A percentile compares a stretch with the other conserved stretches of the same genome.
Evolutionary conservation across 768 basidiomycete species (phyloP).

Genomic region (Mycena polygramma): DNA sequence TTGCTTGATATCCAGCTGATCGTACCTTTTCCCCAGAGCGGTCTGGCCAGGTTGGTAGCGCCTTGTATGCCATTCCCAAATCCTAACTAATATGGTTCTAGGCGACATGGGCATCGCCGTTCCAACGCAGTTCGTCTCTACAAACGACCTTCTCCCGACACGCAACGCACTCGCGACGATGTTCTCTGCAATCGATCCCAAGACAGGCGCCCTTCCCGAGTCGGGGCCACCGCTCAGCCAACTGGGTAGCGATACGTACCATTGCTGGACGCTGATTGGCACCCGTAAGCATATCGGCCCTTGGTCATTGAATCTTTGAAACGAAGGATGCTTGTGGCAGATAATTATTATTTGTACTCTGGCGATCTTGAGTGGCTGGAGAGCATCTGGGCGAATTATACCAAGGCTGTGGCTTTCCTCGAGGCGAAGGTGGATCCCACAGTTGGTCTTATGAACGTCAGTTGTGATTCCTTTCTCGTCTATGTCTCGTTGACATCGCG

Average conservation of each 20-base stretch:
- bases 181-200: conserved; percentile 66
- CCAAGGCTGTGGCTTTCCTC: conserved; percentile 67
- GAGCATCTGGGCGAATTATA: conserved; percentile 67
- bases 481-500: too few relatives aligned
- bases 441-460: conserved; percentile 62
- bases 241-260: conserved; percentile 67
- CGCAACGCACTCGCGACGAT: conserved; percentile 70
- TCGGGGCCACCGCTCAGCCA: conserved; percentile 63
- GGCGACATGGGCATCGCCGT: conserved; percentile 77
- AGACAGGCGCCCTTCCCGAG: conserved; percentile 68
- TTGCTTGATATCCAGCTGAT: not conserved
- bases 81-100: conserved; percentile 25
- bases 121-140: conserved; percentile 72
- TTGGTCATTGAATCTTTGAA: too few relatives aligned
- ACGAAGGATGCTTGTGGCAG: conserved; percentile 36
- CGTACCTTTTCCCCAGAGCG: conserved; percentile 55
- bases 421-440: conserved; percentile 61
- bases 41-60: conserved; percentile 64
- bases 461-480: too few relatives aligned
- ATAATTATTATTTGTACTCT: conserved; percentile 70
- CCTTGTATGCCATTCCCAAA: not conserved
- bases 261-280: conserved; percentile 73
- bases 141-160: conserved; percentile 68
- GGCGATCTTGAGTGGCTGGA: conserved; percentile 67
- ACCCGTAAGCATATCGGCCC: conserved; percentile 49